Conservation (phyloP, 1,284 basidiomycete genomes). For the Uromyces viciae-fabae region DNA sequence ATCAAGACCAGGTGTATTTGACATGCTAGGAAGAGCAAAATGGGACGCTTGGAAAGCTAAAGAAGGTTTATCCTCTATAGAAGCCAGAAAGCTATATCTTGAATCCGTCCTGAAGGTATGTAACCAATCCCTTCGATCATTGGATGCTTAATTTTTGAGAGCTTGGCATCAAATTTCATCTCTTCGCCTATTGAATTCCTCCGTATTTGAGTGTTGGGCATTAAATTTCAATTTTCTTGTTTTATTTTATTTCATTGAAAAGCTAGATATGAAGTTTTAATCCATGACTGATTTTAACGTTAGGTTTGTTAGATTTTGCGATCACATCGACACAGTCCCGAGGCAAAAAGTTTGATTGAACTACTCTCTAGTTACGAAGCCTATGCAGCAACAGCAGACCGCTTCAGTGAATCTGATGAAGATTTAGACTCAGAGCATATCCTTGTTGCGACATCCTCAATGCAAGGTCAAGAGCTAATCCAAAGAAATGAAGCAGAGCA, state of each 20-base stretch:
- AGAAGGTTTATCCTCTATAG: slow-evolving; percentile 21
- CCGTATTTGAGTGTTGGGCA: too few relatives aligned
- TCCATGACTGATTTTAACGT: not conserved
- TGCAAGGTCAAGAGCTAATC: not conserved
- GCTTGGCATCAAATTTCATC: too few relatives aligned
- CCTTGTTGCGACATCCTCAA: not conserved
- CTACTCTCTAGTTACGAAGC: slow-evolving; percentile 6
- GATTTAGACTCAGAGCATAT: not conserved
- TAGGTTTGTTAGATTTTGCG: slow-evolving; percentile 24
- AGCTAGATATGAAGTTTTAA: not conserved
- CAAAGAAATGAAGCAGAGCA: not conserved
- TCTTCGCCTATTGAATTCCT: too few relatives aligned
- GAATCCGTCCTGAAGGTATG: slow-evolving; percentile 35
- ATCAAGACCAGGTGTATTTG: slow-evolving; percentile 32
- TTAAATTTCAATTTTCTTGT: too few relatives aligned
- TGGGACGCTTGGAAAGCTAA: slow-evolving; percentile 41
- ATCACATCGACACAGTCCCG: slow-evolving; percentile 34
- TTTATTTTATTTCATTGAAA: not conserved
- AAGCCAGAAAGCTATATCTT: slow-evolving; percentile 30
- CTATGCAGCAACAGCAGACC: not conserved
- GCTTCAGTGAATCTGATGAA: slow-evolving; percentile 15
- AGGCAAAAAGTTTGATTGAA: slow-evolving; percentile 25
- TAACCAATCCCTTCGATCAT: not conserved
- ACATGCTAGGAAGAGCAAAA: slow-evolving; percentile 38
- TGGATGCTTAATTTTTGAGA: not conserved